Conservation (phyloP, 306 rosid species). For the Sicyos baderoa region DNA sequence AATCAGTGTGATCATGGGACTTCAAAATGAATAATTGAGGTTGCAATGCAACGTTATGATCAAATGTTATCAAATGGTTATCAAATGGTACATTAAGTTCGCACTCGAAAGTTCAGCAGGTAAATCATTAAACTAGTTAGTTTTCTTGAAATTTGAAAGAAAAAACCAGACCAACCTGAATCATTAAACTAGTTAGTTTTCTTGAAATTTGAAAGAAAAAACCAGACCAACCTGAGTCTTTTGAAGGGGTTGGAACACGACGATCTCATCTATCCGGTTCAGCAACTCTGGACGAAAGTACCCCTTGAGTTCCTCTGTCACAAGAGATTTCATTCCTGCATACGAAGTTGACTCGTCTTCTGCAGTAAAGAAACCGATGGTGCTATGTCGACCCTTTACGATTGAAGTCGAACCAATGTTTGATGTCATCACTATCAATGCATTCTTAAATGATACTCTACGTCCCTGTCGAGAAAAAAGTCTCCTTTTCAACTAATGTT, state of each 20-base stretch:
- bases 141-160: no score
- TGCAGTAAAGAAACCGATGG: slow-evolving; percentile 54
- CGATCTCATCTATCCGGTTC: slow-evolving; percentile 83
- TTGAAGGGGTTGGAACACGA: slow-evolving; percentile 72
- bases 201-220: no score
- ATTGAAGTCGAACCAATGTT: slow-evolving; percentile 86
- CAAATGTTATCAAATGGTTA: no score
- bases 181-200: background rate
- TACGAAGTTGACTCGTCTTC: slow-evolving; percentile 58
- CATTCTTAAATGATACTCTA: slow-evolving; percentile 72
- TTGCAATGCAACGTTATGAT: background rate
- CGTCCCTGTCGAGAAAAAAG: slow-evolving; percentile 45
- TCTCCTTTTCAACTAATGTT: background rate
- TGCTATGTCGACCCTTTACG: slow-evolving; percentile 54
- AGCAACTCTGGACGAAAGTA: slow-evolving; percentile 93
- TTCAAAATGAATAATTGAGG: background rate
- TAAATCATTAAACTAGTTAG: background rate
- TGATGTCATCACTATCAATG: slow-evolving; percentile 89
- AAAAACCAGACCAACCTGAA: slow-evolving; percentile 44
- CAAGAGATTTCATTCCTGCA: slow-evolving; percentile 61
- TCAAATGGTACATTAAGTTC: no score
- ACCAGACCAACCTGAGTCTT: slow-evolving; percentile 61
- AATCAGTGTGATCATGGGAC: background rate
- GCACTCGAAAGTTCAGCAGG: background rate
- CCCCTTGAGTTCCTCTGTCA: slow-evolving; percentile 67